Base-by-base conservation (phyloP, 352 stramenopile genomes). In the Pythium chondricola region DNA sequence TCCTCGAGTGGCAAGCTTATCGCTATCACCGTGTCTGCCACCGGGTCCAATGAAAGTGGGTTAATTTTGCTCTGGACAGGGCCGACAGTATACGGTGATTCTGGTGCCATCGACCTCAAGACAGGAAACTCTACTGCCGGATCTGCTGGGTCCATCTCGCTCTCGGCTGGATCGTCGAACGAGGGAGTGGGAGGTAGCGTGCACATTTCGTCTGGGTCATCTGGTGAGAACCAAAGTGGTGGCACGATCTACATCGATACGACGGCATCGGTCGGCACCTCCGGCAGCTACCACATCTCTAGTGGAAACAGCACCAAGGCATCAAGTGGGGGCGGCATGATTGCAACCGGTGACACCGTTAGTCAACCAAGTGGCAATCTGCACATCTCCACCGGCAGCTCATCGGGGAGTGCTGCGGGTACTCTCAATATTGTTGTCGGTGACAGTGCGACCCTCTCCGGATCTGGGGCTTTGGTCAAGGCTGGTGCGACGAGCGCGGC, bases 1-100 rank as follows among this genome's bases (percentile, higher is more conserved):
- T 67, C 69, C 10, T 49, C 69, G 16, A 90, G 69, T 51, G 83
- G 83, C 25, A 48, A 58, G n/a, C 48, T 91, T 13, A 45, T 41
- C n/a, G 68, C 90, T 32, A 46, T 22, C 10, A 70, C 71, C 10
- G 42, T 56, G 5, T 17, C 10, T 1, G 52, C 52, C 20, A 48
- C 21, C 24, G 30, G 10, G 13, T 58, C 59, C 20, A 65, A 59
- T 0, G 22, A 45, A 11, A 71, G 60, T 39, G 72, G 72, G 3
- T 30, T 18, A 22, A 26, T 86, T 42, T 18, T 17, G 31, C 14
- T 86, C 9, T 36, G 55, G 4, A 81, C 69, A 6, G 67, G 68
- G 32, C 31, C 20, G 29, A 39, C 63, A 16, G 25, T 39, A 21
- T 42, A 43, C 13, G 67, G 43, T 1, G 27, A 40, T 17, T 75